A percentile compares a stretch with the other conserved stretches of the same genome.
These are phyloP conservation scores for Mycena vitilis DNA, from an alignment of 768 basidiomycete species.

Conservation along the genomic window DNA sequence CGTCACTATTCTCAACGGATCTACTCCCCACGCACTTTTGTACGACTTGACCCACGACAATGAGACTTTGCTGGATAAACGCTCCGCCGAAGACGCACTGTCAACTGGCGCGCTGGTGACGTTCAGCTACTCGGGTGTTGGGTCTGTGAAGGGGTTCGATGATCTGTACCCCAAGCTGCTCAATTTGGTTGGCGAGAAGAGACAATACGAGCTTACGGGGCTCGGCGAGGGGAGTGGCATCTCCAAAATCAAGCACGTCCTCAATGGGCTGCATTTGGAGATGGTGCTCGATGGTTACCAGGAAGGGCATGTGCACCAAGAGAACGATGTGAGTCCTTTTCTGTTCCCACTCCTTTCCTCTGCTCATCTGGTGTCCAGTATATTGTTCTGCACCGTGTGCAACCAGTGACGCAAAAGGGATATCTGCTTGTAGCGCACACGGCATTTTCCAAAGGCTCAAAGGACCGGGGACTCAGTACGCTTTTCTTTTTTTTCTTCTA, in stretches of 20 bases:
- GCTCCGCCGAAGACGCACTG: conserved; percentile 95
- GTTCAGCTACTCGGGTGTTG: conserved; percentile 89
- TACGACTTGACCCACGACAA: conserved; percentile 99
- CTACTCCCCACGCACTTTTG: conserved; percentile 90
- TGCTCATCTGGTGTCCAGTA: conserved; percentile 64
- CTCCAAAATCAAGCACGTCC: conserved; percentile 69
- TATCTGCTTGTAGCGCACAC: conserved; percentile 94
- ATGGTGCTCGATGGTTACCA: conserved; percentile 89
- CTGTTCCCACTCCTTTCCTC: not conserved
- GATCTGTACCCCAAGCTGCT: conserved; percentile 96
- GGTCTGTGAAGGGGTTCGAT: conserved; percentile 97
- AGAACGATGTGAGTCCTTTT: conserved; percentile 81
- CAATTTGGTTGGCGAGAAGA: conserved; percentile 86
- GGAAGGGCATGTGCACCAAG: conserved; percentile 97
- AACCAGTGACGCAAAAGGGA: conserved; percentile 90
- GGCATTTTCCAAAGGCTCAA: conserved; percentile 86
- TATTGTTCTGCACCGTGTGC: conserved; percentile 91
- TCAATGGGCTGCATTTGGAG: conserved; percentile 92
- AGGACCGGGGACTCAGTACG: conserved; percentile 85
- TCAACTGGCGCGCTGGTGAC: conserved; percentile 93
- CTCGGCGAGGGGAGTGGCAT: conserved; percentile 68
- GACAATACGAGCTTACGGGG: conserved; percentile 79
- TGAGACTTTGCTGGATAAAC: conserved; percentile 89
- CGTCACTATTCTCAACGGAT: conserved; percentile 86
- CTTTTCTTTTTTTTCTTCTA: conserved; percentile 21